Evolutionary conservation across 371 early-diverging fungal genomes (phyloP).

Genomic region (Mucor irregularis): DNA sequence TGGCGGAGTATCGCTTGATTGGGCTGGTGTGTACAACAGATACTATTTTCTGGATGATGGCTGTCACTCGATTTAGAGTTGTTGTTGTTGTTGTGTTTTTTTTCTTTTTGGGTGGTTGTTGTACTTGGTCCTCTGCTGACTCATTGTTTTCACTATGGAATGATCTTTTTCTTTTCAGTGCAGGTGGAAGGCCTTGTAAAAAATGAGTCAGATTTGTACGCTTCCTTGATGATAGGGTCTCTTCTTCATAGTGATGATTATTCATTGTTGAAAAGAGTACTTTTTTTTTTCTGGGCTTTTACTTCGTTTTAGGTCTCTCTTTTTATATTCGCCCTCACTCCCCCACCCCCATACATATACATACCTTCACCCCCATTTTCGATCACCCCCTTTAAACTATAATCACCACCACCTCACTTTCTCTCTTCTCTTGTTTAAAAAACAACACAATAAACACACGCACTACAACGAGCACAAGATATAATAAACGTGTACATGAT

Average conservation of each 20-base stretch:
- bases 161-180: not conserved
- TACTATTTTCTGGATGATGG: constrained; percentile 1
- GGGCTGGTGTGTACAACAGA: not conserved
- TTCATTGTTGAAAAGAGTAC: not conserved
- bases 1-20: not conserved
- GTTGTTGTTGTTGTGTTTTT: not conserved
- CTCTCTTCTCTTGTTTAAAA: no score
- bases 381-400: no score
- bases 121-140: not conserved
- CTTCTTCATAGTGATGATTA: not conserved
- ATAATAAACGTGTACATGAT: no score
- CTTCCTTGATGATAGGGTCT: not conserved
- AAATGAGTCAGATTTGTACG: constrained; percentile 1
- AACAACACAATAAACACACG: no score
- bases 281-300: no score
- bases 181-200: not conserved
- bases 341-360: no score
- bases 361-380: no score
- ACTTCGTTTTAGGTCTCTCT: no score
- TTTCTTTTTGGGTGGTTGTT: not conserved
- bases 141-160: not conserved
- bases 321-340: no score
- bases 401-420: no score
- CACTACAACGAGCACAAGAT: no score
- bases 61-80: not conserved